Evolutionary conservation across 2,329 filamentous ascomycete genomes (phyloP).

Genomic region (Colletotrichum gloeosporioides): DNA sequence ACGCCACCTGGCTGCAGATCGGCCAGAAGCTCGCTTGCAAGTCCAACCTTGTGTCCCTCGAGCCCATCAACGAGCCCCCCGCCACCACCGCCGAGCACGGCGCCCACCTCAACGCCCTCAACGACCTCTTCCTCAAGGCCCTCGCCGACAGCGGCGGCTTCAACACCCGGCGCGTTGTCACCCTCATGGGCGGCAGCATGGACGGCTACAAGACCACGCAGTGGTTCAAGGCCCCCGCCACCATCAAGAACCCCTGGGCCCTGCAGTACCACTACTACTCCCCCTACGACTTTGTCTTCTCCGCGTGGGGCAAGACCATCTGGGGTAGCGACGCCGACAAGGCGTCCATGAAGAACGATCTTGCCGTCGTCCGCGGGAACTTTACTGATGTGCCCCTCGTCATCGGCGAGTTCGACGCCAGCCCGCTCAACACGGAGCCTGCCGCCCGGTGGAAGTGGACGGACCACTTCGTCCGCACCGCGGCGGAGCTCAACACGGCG

Average conservation of each 20-base stretch:
- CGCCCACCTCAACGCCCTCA: constrained; percentile 58
- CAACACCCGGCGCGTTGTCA: constrained; percentile 61
- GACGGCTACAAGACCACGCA: constrained; percentile 57
- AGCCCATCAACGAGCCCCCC: constrained; percentile 65
- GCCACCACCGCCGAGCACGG: constrained; percentile 56
- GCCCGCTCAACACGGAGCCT: constrained; percentile 53
- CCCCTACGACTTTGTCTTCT: constrained; percentile 55
- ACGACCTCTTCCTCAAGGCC: constrained; percentile 60
- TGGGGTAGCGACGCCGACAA: constrained; percentile 64
- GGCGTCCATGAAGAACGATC: constrained; percentile 50
- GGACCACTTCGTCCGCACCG: constrained; percentile 56
- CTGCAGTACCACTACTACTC: constrained; percentile 69
- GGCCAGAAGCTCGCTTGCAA: constrained; percentile 59
- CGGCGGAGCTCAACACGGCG: constrained; percentile 53
- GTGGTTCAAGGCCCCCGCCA: constrained; percentile 55
- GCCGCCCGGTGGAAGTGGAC: constrained; percentile 64
- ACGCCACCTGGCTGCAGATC: constrained; percentile 63
- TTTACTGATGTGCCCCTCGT: constrained; percentile 61
- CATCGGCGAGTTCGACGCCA: constrained; percentile 63
- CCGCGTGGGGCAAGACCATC: constrained; percentile 63
- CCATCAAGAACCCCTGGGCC: constrained; percentile 61
- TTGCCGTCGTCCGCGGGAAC: constrained; percentile 56
- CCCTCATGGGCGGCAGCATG: constrained; percentile 52
- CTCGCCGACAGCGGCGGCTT: constrained; percentile 59
- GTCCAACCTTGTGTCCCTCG: constrained; percentile 58